A percentile compares a stretch with the other conserved stretches of the same genome.
Evolutionary conservation across 371 early-diverging fungal genomes (phyloP).

Genomic region (Rhizopus delemar): DNA sequence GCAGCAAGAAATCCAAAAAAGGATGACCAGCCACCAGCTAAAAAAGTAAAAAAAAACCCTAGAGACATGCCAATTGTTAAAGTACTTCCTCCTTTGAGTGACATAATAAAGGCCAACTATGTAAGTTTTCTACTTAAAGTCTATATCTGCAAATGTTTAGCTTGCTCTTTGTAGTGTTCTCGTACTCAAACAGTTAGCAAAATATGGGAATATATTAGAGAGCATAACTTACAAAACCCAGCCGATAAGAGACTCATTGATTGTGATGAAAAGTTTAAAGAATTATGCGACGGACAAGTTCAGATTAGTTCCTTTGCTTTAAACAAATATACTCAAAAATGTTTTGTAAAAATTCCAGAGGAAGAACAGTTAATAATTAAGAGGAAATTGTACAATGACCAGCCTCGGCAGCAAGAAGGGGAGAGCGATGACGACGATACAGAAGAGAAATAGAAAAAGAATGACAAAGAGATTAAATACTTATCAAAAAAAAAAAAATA

Average conservation of each 20-base stretch:
- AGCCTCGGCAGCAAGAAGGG: not conserved
- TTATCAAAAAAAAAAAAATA: too few relatives aligned
- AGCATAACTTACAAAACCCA: slow-evolving; percentile 44
- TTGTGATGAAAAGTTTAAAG: slow-evolving; percentile 43
- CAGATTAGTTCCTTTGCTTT: slow-evolving; percentile 16
- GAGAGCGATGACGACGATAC: not conserved
- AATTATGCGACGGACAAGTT: slow-evolving; percentile 17
- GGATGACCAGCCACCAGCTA: slow-evolving; percentile 3
- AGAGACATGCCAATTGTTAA: slow-evolving; percentile 21
- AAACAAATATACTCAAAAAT: slow-evolving; percentile 22
- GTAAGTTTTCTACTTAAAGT: slow-evolving; percentile 3
- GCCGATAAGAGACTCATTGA: slow-evolving; percentile 36
- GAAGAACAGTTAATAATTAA: slow-evolving; percentile 18
- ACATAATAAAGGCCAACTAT: slow-evolving; percentile 23
- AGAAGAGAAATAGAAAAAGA: slow-evolving; percentile 4
- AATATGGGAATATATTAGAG: slow-evolving; percentile 52
- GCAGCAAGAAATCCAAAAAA: slow-evolving; percentile 9
- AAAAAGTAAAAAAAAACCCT: slow-evolving; percentile 15
- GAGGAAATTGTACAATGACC: slow-evolving; percentile 1
- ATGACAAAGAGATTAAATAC: not conserved
- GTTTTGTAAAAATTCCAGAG: slow-evolving; percentile 15
- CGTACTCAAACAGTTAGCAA: slow-evolving; percentile 47
- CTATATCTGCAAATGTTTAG: slow-evolving; percentile 4
- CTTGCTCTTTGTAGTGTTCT: slow-evolving; percentile 28
- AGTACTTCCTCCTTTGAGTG: slow-evolving; percentile 26